These are phyloP conservation scores for Pythium aquatile DNA, from an alignment of 352 stramenopile species.

Conservation along the genomic window DNA sequence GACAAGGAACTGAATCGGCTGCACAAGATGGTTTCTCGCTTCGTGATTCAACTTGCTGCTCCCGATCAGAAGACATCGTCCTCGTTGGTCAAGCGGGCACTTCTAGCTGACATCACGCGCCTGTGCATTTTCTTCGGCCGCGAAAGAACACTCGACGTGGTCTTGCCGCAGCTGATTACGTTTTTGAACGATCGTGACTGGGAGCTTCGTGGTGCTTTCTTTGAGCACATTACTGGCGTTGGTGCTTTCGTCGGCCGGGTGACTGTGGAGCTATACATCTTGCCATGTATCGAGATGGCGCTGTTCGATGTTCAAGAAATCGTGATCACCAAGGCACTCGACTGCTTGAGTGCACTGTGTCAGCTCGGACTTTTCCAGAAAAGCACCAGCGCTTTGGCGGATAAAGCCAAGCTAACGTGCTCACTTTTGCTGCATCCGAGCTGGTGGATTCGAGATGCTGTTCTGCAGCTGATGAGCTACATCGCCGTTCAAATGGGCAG, in stretches of 20 bases:
- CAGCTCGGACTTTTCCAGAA: constrained; percentile 92
- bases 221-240: constrained; percentile 92
- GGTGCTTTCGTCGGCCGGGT: constrained; percentile 93
- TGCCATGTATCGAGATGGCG: constrained; percentile 96
- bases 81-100: constrained; percentile 91
- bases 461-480: constrained; percentile 83
- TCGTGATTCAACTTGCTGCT: constrained; percentile 92
- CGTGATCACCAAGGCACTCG: constrained; percentile 92
- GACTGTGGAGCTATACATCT: constrained; percentile 94
- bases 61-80: constrained; percentile 89
- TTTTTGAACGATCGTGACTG: constrained; percentile 97
- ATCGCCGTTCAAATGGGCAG: constrained; percentile 86
- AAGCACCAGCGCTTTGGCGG: constrained; percentile 71
- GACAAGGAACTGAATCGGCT: constrained; percentile 90
- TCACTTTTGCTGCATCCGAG: constrained; percentile 86
- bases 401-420: constrained; percentile 83
- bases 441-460: constrained; percentile 87
- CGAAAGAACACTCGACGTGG: constrained; percentile 93
- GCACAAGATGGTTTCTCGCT: constrained; percentile 93
- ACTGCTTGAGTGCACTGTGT: constrained; percentile 90
- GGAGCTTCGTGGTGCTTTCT: constrained; percentile 87
- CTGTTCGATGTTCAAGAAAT: constrained; percentile 96
- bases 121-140: constrained; percentile 97
- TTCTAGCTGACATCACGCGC: constrained; percentile 94
- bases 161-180: constrained; percentile 96